Conservation (phyloP, 306 rosid species). For the Cicer pinnatifidum region DNA sequence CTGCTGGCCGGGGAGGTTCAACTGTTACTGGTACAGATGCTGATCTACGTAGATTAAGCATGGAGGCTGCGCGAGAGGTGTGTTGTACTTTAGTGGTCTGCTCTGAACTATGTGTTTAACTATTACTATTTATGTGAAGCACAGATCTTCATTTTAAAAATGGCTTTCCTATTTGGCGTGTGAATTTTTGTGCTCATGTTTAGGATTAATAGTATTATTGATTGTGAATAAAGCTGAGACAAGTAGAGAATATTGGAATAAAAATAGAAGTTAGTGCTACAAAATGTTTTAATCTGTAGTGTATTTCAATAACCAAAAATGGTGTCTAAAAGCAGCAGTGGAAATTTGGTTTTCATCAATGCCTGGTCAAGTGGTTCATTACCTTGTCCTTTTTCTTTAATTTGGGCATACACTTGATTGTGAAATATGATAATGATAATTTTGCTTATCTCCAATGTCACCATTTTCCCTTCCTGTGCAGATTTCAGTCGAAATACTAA, state of each 20-base stretch:
- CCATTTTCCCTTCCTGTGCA: neutral
- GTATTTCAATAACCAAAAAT: slow-evolving; percentile 11
- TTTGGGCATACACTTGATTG: slow-evolving; percentile 15
- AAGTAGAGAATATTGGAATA: slow-evolving; percentile 22
- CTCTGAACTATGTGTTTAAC: slow-evolving; percentile 27
- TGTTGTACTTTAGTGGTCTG: slow-evolving; percentile 33
- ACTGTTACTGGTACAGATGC: slow-evolving; percentile 99
- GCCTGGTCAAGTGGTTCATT: slow-evolving; percentile 25
- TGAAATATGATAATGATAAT: neutral
- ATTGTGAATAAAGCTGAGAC: slow-evolving; percentile 26
- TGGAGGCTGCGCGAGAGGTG: slow-evolving; percentile 99
- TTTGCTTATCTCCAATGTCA: slow-evolving; percentile 24
- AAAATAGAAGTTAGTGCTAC: slow-evolving; percentile 9
- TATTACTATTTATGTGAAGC: slow-evolving; percentile 19
- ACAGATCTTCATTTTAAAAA: slow-evolving; percentile 17
- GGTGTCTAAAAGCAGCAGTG: slow-evolving; percentile 3
- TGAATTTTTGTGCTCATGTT: neutral
- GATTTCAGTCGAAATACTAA: slow-evolving; percentile 4
- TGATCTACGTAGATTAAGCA: slow-evolving; percentile 98
- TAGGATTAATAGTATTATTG: slow-evolving; percentile 6
- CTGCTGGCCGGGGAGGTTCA: slow-evolving; percentile 75
- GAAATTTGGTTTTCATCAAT: slow-evolving; percentile 28
- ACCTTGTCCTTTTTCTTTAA: slow-evolving; percentile 18
- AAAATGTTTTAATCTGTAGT: slow-evolving; percentile 23
- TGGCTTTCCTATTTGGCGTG: neutral